phyloP scores from a whole-genome alignment of 2,329 filamentous ascomycete genomes.

The Fusarium sacchari region DNA sequence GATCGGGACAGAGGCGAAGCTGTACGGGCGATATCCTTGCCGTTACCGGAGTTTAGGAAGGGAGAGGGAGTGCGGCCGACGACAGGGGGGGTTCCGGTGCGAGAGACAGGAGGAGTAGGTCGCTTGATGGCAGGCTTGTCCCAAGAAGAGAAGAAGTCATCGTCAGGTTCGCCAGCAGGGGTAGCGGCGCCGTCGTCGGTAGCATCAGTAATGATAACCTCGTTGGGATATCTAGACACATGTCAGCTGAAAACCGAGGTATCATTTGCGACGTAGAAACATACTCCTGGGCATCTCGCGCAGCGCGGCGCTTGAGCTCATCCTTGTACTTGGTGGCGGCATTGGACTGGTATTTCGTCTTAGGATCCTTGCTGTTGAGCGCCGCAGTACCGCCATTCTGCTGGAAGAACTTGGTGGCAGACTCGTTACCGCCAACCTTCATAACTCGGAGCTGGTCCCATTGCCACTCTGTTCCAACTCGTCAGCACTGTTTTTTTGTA shows the following conservation, averaged over 20 bases:
- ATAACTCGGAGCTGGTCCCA: slow-evolving; percentile 97
- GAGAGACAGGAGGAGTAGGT: slow-evolving; percentile 91
- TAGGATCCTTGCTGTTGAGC: slow-evolving; percentile 93
- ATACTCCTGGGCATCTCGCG: slow-evolving; percentile 85
- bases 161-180: slow-evolving; percentile 84
- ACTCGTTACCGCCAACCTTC: slow-evolving; percentile 99
- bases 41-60: slow-evolving; percentile 81
- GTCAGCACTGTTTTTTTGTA: slow-evolving; percentile 27
- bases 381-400: slow-evolving; percentile 94
- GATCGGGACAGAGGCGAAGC: slow-evolving; percentile 81
- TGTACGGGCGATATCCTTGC: slow-evolving; percentile 78
- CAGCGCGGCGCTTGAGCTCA: slow-evolving; percentile 87
- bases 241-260: slow-evolving; percentile 38
- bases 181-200: slow-evolving; percentile 76
- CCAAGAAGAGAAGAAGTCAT: slow-evolving; percentile 99
- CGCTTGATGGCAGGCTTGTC: slow-evolving; percentile 98
- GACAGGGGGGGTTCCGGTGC: slow-evolving; percentile 85
- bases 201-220: slow-evolving; percentile 85
- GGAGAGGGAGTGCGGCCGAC: slow-evolving; percentile 87
- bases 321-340: slow-evolving; percentile 99
- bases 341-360: slow-evolving; percentile 94
- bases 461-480: slow-evolving; percentile 79
- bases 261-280: slow-evolving; percentile 47
- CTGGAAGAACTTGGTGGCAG: slow-evolving; percentile 98
- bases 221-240: slow-evolving; percentile 75